Percentiles rank a stretch among this genome's conserved stretches.
Conservation (phyloP, 768 basidiomycete genomes). For the Dacryopinax primogenitus region DNA sequence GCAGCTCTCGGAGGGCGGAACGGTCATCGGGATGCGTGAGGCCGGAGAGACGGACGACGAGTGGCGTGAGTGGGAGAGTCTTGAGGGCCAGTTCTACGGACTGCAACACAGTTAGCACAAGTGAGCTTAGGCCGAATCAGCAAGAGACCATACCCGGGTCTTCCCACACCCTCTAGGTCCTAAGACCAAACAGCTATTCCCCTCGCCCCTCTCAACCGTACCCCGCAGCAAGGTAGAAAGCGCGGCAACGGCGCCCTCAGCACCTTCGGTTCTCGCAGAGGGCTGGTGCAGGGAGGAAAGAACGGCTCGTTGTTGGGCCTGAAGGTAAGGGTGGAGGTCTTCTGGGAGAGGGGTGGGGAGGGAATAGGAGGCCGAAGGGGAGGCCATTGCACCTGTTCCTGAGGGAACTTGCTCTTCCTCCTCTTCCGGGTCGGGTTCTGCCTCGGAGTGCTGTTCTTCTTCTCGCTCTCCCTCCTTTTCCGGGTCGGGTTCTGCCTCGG, state of each 20-base stretch:
- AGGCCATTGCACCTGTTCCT: no score
- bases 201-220: conserved; percentile 68
- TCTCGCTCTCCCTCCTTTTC: not conserved
- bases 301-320: conserved; percentile 8
- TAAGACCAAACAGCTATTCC: conserved; percentile 81
- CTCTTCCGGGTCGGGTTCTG: not conserved
- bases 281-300: conserved; percentile 35
- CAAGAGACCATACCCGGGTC: conserved; percentile 42
- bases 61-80: conserved; percentile 38
- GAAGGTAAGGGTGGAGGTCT: conserved; percentile 13
- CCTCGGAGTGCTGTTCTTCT: not conserved
- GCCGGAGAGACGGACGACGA: conserved; percentile 73
- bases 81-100: conserved; percentile 47
- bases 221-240: conserved; percentile 55
- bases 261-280: not conserved
- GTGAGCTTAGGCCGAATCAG: not conserved
- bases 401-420: no score
- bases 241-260: conserved; percentile 37
- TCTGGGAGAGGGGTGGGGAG: no score
- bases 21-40: conserved; percentile 76
- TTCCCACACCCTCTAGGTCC: conserved; percentile 84
- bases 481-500: not conserved
- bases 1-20: conserved; percentile 84
- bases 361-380: no score
- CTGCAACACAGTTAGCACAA: conserved; percentile 27